phyloP scores from a whole-genome alignment of 176 grass and related monocot species.

The Saccharum spontaneum region DNA sequence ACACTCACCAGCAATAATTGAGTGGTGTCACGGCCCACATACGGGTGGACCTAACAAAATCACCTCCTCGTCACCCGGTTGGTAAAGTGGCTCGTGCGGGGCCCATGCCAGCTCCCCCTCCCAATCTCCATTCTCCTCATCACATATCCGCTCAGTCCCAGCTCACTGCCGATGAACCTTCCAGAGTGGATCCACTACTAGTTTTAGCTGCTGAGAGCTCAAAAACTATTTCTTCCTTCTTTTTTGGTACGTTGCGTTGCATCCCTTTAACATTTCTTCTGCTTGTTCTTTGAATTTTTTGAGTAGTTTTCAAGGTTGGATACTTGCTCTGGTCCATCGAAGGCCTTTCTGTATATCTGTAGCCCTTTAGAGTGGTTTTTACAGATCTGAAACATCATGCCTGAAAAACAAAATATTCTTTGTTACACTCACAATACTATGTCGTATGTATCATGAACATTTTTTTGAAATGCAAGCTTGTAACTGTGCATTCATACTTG shows the following conservation, averaged over 20 bases:
- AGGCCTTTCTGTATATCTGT: too few species aligned
- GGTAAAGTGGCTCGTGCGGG: not conserved
- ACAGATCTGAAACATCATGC: not conserved
- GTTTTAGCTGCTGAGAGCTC: not conserved
- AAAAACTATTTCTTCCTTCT: not conserved
- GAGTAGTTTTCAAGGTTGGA: not conserved
- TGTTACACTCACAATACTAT: too few species aligned
- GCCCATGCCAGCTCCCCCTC: not conserved
- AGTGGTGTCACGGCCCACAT: not conserved
- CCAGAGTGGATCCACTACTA: not conserved
- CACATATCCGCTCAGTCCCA: conserved; percentile 1
- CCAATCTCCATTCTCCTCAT: conserved; percentile 51
- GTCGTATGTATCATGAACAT: too few species aligned
- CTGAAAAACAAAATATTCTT: too few species aligned
- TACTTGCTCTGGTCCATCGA: too few species aligned
- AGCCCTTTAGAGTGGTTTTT: not conserved
- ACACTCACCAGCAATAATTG: not conserved
- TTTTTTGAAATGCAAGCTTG: too few species aligned
- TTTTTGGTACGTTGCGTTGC: not conserved
- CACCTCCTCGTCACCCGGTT: not conserved
- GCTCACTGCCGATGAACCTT: not conserved
- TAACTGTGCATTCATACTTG: too few species aligned
- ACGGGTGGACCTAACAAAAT: not conserved
- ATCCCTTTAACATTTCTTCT: not conserved
- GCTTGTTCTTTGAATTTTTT: not conserved